phyloP scores from a whole-genome alignment of 768 basidiomycete species.

The Russula compacta region DNA sequence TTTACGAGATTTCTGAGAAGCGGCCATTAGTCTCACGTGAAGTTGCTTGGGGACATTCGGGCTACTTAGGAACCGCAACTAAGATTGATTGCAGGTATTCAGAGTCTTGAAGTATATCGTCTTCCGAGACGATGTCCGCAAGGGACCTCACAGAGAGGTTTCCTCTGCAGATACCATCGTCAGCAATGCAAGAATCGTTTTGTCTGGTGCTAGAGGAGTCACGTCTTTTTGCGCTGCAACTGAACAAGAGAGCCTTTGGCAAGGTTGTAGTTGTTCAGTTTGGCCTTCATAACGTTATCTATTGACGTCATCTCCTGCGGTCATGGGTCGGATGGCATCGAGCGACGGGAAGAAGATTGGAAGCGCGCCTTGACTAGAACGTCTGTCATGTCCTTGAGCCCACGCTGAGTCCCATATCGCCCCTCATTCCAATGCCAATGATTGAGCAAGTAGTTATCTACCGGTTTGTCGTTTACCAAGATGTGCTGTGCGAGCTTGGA shows the following conservation, averaged over 20 bases:
- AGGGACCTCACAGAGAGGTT: conserved; percentile 90
- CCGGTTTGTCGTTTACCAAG: conserved; percentile 66
- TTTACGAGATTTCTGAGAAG: conserved; percentile 60
- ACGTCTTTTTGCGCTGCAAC: conserved; percentile 94
- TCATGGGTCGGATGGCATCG: conserved; percentile 14
- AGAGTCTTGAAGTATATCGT: conserved; percentile 78
- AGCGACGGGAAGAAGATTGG: not conserved
- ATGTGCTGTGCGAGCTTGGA: conserved; percentile 65
- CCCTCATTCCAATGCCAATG: conserved; percentile 93
- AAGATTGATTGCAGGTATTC: conserved; percentile 91
- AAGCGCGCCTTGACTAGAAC: conserved; percentile 65
- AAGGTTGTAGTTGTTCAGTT: conserved; percentile 84
- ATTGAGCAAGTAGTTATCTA: conserved; percentile 71
- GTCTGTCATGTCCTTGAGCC: conserved; percentile 79
- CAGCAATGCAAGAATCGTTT: conserved; percentile 9
- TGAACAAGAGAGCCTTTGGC: conserved; percentile 88
- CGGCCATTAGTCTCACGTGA: not conserved
- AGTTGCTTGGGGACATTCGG: conserved; percentile 1
- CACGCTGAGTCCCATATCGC: conserved; percentile 76
- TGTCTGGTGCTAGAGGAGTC: conserved; percentile 19
- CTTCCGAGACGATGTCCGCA: conserved; percentile 71
- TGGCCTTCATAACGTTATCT: conserved; percentile 89
- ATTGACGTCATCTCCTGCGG: conserved; percentile 87
- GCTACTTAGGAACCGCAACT: conserved; percentile 91
- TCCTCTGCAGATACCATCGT: conserved; percentile 43